phyloP scores from a whole-genome alignment of 352 stramenopile species.

The Poterioochromonas sp. region DNA sequence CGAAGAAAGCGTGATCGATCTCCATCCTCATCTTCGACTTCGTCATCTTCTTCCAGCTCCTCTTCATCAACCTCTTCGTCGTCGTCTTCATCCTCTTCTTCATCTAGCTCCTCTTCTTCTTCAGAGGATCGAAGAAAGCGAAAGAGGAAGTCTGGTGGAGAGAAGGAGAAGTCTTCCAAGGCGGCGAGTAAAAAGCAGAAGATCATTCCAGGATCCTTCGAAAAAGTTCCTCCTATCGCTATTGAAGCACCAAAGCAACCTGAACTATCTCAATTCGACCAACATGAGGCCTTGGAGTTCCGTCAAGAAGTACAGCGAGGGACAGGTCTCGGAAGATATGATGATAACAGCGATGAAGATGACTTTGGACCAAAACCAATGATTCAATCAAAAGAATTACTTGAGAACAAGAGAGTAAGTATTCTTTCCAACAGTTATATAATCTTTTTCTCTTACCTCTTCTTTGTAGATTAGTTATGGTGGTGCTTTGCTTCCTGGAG shows the following conservation, averaged over 20 bases:
- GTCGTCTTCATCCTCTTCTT: conserved; percentile 19
- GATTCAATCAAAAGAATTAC: conserved; percentile 46
- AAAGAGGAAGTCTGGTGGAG: conserved; percentile 39
- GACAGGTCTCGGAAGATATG: conserved; percentile 40
- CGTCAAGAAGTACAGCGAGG: conserved; percentile 37
- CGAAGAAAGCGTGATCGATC: conserved; percentile 34
- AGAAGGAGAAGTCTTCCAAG: conserved; percentile 46
- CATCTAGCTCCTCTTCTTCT: conserved; percentile 35
- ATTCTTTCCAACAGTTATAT: not conserved
- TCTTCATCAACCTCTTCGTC: conserved; percentile 34
- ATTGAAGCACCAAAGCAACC: not conserved
- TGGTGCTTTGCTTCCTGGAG: conserved; percentile 78
- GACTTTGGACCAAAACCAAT: conserved; percentile 74
- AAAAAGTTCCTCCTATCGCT: conserved; percentile 32
- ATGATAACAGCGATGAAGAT: conserved; percentile 57
- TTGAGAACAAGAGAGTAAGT: conserved; percentile 48
- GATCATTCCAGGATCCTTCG: not conserved
- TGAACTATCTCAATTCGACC: conserved; percentile 41
- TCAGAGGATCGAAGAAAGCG: conserved; percentile 26
- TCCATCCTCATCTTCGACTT: conserved; percentile 38
- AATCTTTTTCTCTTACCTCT: not conserved
- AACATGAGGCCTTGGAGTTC: conserved; percentile 44
- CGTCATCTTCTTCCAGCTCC: conserved; percentile 37
- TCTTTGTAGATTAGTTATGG: conserved; percentile 61
- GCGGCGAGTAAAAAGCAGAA: conserved; percentile 47